Base-by-base conservation (phyloP, 2,329 filamentous ascomycete genomes). In the Aschersonia sp. region DNA sequence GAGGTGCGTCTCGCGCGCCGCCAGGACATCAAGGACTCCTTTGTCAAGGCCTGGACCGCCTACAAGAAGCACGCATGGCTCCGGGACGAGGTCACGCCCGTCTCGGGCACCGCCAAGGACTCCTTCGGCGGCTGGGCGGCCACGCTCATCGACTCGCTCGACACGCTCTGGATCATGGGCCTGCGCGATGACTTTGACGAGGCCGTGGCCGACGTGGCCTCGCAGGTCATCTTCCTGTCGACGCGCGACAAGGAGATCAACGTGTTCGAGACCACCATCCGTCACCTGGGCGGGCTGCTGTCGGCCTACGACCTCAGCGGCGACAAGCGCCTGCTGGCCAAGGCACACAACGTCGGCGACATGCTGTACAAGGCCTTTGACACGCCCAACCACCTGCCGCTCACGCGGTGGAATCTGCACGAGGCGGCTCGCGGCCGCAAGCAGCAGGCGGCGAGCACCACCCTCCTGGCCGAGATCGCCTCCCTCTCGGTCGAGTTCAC, bases 401-500 rank as follows among this genome's bases (percentile, higher is more conserved):
- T 54, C 69, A 53, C 55, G n/a, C 52, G 55, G 3, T 61, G 58
- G 59, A 48, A 59, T 31, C 47, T 58, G 2, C 51, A 56, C 43
- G 55, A 50, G 1, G 60, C 59, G 5, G 52, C 56, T 30, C 48
- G 50, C 31, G 60, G 59, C 7, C 51, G 54, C 43, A 47, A 49
- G 35, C 56, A 60, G 43, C 43, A 40, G 1, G 52, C 55, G 5
- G 42, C 46, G 5, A 30, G 44, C 9, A 30, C 31, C 29, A 30
- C 62, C 47, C 63, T 83, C 55, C 65, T 84, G 55, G 78, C 74
- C 52, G 72, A 81, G 65, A 59, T 86, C 57, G 81, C 81, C 10
- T 84, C 81, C 5, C 66, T 88, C 47, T 77, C 76, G 4, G 61
- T 89, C 54, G 84, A 89, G 58, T 85, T 89, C 58, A 85, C 81